These are phyloP conservation scores for Paraglomus occultum DNA, from an alignment of 192 early-diverging fungal species.

Conservation along the genomic window DNA sequence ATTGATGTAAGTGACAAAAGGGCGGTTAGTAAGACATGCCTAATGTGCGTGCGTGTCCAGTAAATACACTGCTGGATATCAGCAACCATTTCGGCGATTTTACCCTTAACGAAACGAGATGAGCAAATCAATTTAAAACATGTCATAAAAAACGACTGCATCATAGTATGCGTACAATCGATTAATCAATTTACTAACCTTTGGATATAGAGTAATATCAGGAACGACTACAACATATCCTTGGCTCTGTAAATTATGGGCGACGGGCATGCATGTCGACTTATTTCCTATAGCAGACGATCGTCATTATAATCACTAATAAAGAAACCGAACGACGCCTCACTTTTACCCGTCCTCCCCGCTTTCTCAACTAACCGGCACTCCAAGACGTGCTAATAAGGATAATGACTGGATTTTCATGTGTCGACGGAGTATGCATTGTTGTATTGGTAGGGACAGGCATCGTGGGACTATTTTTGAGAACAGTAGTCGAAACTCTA, in stretches of 20 bases:
- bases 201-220: slow-evolving; percentile 44
- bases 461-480: background rate
- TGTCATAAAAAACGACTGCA: no score
- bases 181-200: slow-evolving; percentile 10
- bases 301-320: background rate
- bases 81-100: slow-evolving; percentile 44
- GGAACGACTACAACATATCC: slow-evolving; percentile 47
- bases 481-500: background rate
- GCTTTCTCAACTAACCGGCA: background rate
- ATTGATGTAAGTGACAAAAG: no score
- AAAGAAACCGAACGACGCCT: background rate
- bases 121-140: background rate
- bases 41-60: slow-evolving; percentile 37
- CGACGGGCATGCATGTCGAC: slow-evolving; percentile 45
- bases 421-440: background rate
- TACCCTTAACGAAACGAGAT: slow-evolving; percentile 23
- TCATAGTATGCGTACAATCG: no score
- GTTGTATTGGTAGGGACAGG: background rate
- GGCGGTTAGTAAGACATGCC: background rate
- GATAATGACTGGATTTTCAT: slow-evolving; percentile 20
- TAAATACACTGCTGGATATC: slow-evolving; percentile 41
- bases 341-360: no score
- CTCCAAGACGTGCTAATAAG: slow-evolving; percentile 26
- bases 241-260: slow-evolving; percentile 46
- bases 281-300: slow-evolving; percentile 32